Evolutionary conservation across 306 rosid genomes (phyloP), one percentile per base, ranked within the genome.

Genomic region (Prunus kanzakura): DNA sequence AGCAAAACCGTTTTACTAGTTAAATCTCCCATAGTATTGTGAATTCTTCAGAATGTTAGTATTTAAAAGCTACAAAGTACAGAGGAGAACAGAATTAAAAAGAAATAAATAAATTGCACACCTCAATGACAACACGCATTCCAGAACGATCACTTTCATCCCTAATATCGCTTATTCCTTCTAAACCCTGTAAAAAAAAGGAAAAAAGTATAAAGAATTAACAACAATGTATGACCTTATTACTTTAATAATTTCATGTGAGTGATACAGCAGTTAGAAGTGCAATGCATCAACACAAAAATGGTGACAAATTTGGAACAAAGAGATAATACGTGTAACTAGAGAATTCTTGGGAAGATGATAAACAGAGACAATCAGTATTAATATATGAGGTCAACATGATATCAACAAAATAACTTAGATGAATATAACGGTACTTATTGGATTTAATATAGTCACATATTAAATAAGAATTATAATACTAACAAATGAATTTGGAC

Each of bases 141-240:
- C 97, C 98, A 83, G 97, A 70, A 32, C 98, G 96, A 83, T 95
- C 98, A 81, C 97, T 92, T 78, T 95, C 98, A 77, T 95, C 98
- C 78, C 97, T 91, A 71, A 95, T 88, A 86, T 95, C 97, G 82
- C 96, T 82, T 76, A 95, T 85, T 57, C 98, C 97, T 19, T 95
- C 97, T 63, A 95, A 71, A 79, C 70, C 89, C 98, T 92, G 96
- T 64, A 43, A 23, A 52, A n/a, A 9, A 9, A 52, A 22, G 75
- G 67, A 45, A 67, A 12, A 47, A 73, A 12, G 25, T 46, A 27
- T 22, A 65, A 19, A 29, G 46, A 46, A 73, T 67, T 61, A 60
- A 61, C 4, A 74, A 30, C n/a, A n/a, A n/a, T n/a, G n/a, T n/a
- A n/a, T n/a, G n/a, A n/a, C n/a, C n/a, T n/a, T n/a, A n/a, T n/a